Evolutionary conservation across 345 rosid species (phyloP), one percentile per base, ranked within the genome.

Genomic region (Crucihimalaya himalaica): DNA sequence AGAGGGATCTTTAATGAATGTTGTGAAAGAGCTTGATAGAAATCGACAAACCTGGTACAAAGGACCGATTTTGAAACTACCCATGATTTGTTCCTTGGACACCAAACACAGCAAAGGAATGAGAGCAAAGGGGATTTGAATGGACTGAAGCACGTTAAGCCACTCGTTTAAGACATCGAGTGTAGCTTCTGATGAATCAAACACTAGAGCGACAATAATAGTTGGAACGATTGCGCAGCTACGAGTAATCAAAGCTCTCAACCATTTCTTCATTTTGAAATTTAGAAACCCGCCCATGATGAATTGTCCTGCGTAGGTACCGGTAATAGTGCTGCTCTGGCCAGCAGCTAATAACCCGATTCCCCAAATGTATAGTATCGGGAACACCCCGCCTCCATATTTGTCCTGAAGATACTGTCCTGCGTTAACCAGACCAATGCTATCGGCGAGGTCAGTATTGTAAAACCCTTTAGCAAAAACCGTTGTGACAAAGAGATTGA

Each of bases 241-340:
- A 19, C 96, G 88, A 0, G 97, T 94, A 80, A 94, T 94, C 81
- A 94, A 69, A 20, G 98, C 91, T 84, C 98, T 82, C 48, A 89
- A 23, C 98, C 98, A 94, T 76, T 94, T 94, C 84, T 91, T 94
- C 88, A 94, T 73, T 73, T 83, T 85, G 82, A 91, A 52, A 75
- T 94, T 88, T 18, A 94, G 80, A 81, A 94, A 94, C 55, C 98
- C 98, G 2, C 98, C 97, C 96, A 91, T 94, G 70, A 94, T 94
- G 74, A 94, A 94, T 65, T 94, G 98, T 65, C 98, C 95, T 0
- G 97, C 97, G 10, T 91, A 94, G 13, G 97, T 94, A 40, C 96
- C 97, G 0, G 97, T 94, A 34, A 94, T 85, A 4, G 98, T 94
- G 71, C 97, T 94, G 71, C 98, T 94, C 59, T 94, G 97, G 2